phyloP scores from a whole-genome alignment of 345 rosid genomes.

The Aethionema arabicum region DNA sequence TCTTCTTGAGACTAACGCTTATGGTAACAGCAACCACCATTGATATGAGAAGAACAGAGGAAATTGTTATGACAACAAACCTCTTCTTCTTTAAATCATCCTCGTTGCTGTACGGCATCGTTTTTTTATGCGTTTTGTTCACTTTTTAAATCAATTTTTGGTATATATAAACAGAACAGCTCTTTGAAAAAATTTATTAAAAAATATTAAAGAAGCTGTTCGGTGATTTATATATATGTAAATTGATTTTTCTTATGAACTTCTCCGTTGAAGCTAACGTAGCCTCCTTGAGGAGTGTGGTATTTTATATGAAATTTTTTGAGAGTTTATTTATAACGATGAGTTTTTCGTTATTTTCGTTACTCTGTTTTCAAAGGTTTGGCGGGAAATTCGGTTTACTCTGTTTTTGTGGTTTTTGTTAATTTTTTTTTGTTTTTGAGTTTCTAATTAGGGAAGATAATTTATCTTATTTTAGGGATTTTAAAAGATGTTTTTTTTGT shows the following conservation, averaged over 20 bases:
- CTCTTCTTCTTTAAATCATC: slow-evolving; percentile 42
- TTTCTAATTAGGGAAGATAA: slow-evolving; percentile 28
- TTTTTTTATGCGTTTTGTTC: neutral
- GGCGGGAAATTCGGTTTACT: slow-evolving; percentile 22
- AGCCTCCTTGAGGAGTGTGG: slow-evolving; percentile 25
- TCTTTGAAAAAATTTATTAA: slow-evolving; percentile 2
- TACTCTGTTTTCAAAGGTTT: slow-evolving; percentile 34
- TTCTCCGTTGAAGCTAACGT: slow-evolving; percentile 35
- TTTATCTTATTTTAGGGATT: slow-evolving; percentile 30
- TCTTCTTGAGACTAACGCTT: slow-evolving; percentile 31
- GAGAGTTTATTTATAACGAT: slow-evolving; percentile 31
- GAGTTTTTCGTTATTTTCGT: slow-evolving; percentile 25
- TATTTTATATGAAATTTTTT: slow-evolving; percentile 7
- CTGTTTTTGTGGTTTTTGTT: slow-evolving; percentile 24
- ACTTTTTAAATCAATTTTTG: neutral
- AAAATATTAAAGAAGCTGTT: slow-evolving; percentile 24
- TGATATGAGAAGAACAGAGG: slow-evolving; percentile 49
- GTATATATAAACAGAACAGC: slow-evolving; percentile 24
- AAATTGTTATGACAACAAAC: slow-evolving; percentile 36
- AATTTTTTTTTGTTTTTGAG: slow-evolving; percentile 25
- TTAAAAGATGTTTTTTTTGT: slow-evolving; percentile 10
- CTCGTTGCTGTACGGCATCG: slow-evolving; percentile 33
- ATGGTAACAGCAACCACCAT: slow-evolving; percentile 57
- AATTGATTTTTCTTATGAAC: slow-evolving; percentile 25
- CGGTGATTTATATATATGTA: slow-evolving; percentile 22